These are phyloP conservation scores for Hypoxylon sp. DNA, from an alignment of 2,329 filamentous ascomycete genomes.

Conservation along the genomic window DNA sequence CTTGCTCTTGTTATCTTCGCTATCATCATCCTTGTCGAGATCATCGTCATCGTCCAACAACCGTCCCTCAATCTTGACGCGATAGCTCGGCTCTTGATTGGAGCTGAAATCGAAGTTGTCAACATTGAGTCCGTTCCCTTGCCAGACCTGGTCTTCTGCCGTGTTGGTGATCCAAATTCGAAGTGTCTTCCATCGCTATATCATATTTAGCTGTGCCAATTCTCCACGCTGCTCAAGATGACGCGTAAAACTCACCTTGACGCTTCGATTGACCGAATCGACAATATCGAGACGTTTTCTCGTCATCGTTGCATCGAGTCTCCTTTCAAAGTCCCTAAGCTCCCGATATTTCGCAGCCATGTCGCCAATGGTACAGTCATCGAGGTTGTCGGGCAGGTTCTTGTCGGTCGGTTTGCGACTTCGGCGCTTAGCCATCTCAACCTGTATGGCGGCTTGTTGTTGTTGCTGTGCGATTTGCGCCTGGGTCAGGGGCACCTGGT, in stretches of 20 bases:
- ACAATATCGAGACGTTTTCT: conserved; percentile 92
- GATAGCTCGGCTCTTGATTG: conserved; percentile 82
- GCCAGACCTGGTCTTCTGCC: conserved; percentile 94
- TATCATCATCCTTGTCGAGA: conserved; percentile 63
- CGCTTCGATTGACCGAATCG: conserved; percentile 80
- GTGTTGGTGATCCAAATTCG: conserved; percentile 97
- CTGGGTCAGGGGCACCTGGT: conserved; percentile 64
- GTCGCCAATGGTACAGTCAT: conserved; percentile 84
- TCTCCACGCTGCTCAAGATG: neutral
- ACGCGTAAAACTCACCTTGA: conserved; percentile 66
- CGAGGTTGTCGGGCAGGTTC: conserved; percentile 91
- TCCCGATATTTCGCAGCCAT: conserved; percentile 85
- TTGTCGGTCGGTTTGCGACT: conserved; percentile 94
- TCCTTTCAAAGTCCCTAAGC: conserved; percentile 87
- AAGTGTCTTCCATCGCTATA: conserved; percentile 81
- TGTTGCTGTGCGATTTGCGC: conserved; percentile 67
- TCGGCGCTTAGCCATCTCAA: conserved; percentile 80
- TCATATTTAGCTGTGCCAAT: conserved; percentile 34
- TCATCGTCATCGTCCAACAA: conserved; percentile 77
- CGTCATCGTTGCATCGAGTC: conserved; percentile 92
- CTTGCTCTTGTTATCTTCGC: conserved; percentile 61
- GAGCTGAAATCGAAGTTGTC: conserved; percentile 86
- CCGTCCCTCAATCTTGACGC: conserved; percentile 91
- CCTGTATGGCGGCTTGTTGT: conserved; percentile 63
- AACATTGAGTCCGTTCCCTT: conserved; percentile 75